These are phyloP conservation scores for Cystobasidium onofrii DNA, from an alignment of 768 basidiomycete genomes.

Conservation along the genomic window DNA sequence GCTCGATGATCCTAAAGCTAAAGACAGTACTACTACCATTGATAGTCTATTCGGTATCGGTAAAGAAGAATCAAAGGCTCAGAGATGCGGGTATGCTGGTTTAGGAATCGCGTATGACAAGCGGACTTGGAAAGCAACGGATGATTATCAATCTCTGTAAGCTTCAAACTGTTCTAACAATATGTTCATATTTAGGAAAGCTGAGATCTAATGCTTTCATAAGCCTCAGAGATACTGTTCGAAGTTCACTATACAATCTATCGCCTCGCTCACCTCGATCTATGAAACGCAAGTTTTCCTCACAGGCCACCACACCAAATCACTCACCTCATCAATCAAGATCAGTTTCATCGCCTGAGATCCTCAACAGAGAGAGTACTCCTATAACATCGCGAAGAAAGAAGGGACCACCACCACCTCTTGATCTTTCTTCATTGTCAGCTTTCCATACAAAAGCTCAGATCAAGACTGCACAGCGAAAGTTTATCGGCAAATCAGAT, in stretches of 20 bases:
- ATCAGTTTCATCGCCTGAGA: background rate
- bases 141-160: constrained; percentile 13
- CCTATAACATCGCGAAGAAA: background rate
- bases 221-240: background rate
- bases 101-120: constrained; percentile 25
- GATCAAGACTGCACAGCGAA: background rate
- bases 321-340: background rate
- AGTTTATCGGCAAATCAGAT: background rate
- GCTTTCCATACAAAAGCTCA: background rate
- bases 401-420: constrained; percentile 18
- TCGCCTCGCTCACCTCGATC: constrained; percentile 12
- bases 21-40: background rate
- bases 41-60: constrained; percentile 23
- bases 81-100: constrained; percentile 20
- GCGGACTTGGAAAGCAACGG: constrained; percentile 14
- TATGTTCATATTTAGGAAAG: background rate
- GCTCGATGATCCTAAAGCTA: constrained; percentile 18
- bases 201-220: background rate
- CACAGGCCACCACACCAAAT: background rate
- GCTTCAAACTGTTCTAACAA: background rate
- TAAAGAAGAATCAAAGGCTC: constrained; percentile 27
- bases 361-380: background rate
- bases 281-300: background rate
- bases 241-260: constrained; percentile 21
- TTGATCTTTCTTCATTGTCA: constrained; percentile 12